A percentile compares a stretch with the other conserved stretches of the same genome.
phyloP scores from a whole-genome alignment of 2,329 filamentous ascomycete species.

The Leptographium wingfieldii region DNA sequence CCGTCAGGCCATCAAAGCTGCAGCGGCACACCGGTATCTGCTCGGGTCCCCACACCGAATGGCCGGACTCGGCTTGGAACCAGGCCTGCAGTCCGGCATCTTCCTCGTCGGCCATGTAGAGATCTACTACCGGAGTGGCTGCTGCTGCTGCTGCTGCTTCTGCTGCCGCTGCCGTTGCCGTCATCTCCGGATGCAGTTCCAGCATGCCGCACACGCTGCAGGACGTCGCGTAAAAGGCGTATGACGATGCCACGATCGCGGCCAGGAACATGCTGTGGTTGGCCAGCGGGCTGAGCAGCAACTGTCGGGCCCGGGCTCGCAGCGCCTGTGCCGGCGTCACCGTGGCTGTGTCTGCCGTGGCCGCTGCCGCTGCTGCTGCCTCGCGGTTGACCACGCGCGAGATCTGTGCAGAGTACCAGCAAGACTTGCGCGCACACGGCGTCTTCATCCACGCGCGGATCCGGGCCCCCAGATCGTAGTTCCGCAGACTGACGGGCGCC shows the following conservation, averaged over 20 bases:
- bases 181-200: background rate
- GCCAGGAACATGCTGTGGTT: constrained; percentile 5
- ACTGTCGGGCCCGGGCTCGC: background rate
- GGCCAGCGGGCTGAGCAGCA: constrained; percentile 1
- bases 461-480: background rate
- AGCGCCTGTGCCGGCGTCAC: background rate
- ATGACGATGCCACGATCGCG: constrained; percentile 4
- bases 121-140: background rate
- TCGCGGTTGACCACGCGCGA: background rate
- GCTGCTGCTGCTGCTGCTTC: background rate
- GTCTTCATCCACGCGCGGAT: background rate
- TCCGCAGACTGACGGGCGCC: background rate
- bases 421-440: background rate
- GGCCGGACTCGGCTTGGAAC: background rate
- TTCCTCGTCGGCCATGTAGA: background rate
- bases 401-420: constrained; percentile 5
- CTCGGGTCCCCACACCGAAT: background rate
- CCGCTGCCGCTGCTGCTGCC: background rate
- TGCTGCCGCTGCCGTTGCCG: background rate
- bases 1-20: background rate
- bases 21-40: background rate
- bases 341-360: background rate
- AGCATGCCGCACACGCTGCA: background rate
- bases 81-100: background rate
- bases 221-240: constrained; percentile 1